Evolutionary conservation across 495 filamentous ascomycete genomes (phyloP), one percentile per base, ranked within the genome.

Genomic region (Penicillium malachiteum): DNA sequence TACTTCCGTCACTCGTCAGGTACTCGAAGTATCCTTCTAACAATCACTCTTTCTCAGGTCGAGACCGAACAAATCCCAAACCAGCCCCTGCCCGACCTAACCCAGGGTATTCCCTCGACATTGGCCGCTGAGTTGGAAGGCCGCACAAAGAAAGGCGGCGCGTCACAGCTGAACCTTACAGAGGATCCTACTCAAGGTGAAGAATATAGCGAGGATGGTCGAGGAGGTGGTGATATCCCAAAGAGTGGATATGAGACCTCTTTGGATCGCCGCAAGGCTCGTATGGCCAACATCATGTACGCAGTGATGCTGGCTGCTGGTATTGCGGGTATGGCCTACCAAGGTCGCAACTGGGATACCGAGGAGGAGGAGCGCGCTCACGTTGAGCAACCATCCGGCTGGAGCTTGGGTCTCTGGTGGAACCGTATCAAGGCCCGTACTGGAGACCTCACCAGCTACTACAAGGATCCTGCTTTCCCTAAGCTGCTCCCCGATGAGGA

Each of bases 381-480:
- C 66, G 78, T 84, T 3, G 84, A 89, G 48, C 80, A 83, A 32
- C 87, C 90, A 45, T 88, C 85, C 32, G 86, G 86, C 46, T 90
- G 87, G 87, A 83, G 87, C 14, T 76, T 86, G 65, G 76, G 74
- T 9, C 77, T 89, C 42, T 92, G 91, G 80, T 95, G 86, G 74
- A 84, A 84, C 52, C 89, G 94, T 35, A 80, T 85, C 54, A 84
- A 78, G 63, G 89, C 91, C 32, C 85, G 94, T 18, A 71, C 87
- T 43, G 74, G 75, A n/a, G 84, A 88, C 54, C 80, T 88, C 44
- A 79, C 91, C 47, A 86, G 84, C 59, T 96, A 97, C 79, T 97
- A 96, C 78, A 96, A 91, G 59, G 94, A 98, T 58, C 94, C 94
- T 14, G 87, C 92, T 11, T 98, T 98, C 76, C 84, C 89, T 7